Conservation (phyloP, 2,329 filamentous ascomycete genomes). For the Fusarium neocosmosporiellum region DNA sequence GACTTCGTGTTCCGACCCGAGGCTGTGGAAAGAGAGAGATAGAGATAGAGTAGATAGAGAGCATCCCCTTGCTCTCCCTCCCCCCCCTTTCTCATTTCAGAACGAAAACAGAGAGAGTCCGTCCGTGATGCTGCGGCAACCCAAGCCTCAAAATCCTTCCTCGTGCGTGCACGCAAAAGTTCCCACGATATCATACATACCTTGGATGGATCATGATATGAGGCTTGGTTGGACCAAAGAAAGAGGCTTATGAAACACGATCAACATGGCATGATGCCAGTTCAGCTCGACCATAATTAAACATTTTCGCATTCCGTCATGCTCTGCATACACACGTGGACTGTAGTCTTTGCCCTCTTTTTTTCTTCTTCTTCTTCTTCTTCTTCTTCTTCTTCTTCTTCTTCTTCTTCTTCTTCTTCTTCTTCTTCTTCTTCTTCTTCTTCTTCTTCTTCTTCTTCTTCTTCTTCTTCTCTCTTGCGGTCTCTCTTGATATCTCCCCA, state of each 20-base stretch:
- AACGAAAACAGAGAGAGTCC: not conserved
- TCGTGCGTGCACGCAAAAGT: not conserved
- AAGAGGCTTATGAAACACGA: not conserved
- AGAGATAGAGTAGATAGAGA: not conserved
- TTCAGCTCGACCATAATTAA: conserved; percentile 26
- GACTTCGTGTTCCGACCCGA: not conserved
- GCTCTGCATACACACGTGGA: conserved; percentile 30
- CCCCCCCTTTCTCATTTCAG: not conserved
- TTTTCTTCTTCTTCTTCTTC: too few relatives aligned
- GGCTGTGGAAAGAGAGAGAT: not conserved
- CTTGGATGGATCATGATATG: not conserved
- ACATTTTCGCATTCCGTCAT: conserved; percentile 37
- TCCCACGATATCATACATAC: not conserved
- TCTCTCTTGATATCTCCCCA: not conserved
- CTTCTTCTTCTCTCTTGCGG: not conserved
- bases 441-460: not conserved
- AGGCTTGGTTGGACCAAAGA: not conserved
- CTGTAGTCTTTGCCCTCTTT: not conserved
- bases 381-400: too few relatives aligned
- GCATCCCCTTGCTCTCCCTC: not conserved
- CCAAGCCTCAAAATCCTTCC: not conserved
- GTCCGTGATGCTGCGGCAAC: not conserved
- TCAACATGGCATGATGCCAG: conserved; percentile 3
- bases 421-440: too few relatives aligned
- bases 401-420: too few relatives aligned